Evolutionary conservation across 1,284 basidiomycete species (phyloP), one percentile per base, ranked within the genome.

Genomic region (Austroboletus niveus): DNA sequence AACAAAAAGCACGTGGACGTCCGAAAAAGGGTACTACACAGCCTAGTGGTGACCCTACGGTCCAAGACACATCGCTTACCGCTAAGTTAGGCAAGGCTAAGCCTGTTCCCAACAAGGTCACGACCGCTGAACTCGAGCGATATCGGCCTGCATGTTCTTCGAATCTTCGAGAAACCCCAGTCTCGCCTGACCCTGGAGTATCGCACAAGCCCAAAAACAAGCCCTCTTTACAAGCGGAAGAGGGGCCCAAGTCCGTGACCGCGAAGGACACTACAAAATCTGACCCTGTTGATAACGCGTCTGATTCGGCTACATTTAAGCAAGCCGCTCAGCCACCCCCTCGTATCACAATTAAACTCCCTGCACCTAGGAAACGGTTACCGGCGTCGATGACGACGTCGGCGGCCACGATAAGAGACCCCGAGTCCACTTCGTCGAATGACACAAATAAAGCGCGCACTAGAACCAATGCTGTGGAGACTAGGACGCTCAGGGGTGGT

Each of bases 101-200:
- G 4, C 27, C 45, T 38, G 30, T 38, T 5, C 35, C 15, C 5
- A 27, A 27, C 12, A 27, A 45, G 6, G 27, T 29, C 44, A 29
- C 36, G 12, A 49, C 22, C n/a, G 22, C 42, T 5, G n/a, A 29
- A 20, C 47, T 20, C 36, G 34, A 34, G 24, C 51, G 35, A 32
- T 30, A 51, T 32, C 51, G 41, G 15, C 54, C 57, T 6, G 8
- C 4, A 14, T 45, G 6, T 3, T 46, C 57, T 1, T 69, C 66
- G 1, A 63, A 49, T 30, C 51, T 63, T 0, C 31, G 47, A 8
- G 15, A 47, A 8, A 42, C 52, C 7, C 51, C 49, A 1, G 31
- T 53, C 45, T 43, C 40, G 3, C 42, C 49, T 11, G 20, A 5
- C 2, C 20, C 42, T 8, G 41, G 42, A 36, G 24, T 46, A 0